Conservation (phyloP, 2,329 filamentous ascomycete genomes). For the Apiospora malaysiana region DNA sequence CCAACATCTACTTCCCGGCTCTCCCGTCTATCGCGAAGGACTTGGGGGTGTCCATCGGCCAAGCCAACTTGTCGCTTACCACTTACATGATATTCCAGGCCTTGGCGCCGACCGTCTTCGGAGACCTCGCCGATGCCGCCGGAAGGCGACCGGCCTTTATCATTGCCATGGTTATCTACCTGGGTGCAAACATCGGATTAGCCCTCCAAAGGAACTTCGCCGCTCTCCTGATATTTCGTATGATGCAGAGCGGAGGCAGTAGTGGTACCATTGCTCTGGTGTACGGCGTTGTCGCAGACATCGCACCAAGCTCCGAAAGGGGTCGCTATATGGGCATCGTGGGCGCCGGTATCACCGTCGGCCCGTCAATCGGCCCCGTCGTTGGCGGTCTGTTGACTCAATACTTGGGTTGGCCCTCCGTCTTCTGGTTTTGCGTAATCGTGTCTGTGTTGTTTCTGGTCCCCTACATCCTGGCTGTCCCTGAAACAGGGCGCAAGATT, state of each 20-base stretch:
- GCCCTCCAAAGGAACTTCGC: conserved; percentile 63
- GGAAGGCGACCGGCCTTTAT: conserved; percentile 68
- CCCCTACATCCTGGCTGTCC: conserved; percentile 61
- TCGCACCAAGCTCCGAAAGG: conserved; percentile 71
- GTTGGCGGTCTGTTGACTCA: conserved; percentile 69
- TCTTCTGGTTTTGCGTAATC: conserved; percentile 74
- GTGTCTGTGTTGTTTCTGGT: conserved; percentile 56
- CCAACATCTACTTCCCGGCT: conserved; percentile 61
- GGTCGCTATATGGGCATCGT: conserved; percentile 76
- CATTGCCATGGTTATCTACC: conserved; percentile 61
- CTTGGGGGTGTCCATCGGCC: conserved; percentile 44
- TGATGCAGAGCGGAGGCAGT: conserved; percentile 68
- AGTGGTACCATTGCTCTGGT: conserved; percentile 74
- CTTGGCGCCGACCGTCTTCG: conserved; percentile 64
- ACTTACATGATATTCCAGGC: conserved; percentile 71
- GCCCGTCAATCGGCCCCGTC: conserved; percentile 61
- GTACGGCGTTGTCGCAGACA: conserved; percentile 74
- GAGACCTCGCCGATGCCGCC: conserved; percentile 65
- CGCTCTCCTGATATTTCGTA: conserved; percentile 64
- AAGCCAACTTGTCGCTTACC: conserved; percentile 59
- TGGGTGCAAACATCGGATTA: conserved; percentile 64
- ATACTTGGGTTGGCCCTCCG: conserved; percentile 69
- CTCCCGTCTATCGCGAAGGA: conserved; percentile 46
- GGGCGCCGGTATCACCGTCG: conserved; percentile 63
- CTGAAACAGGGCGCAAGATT: conserved; percentile 64